Evolutionary conservation across 441 rosid species (phyloP), one percentile per base, ranked within the genome.

Genomic region (Gossypium laxum): DNA sequence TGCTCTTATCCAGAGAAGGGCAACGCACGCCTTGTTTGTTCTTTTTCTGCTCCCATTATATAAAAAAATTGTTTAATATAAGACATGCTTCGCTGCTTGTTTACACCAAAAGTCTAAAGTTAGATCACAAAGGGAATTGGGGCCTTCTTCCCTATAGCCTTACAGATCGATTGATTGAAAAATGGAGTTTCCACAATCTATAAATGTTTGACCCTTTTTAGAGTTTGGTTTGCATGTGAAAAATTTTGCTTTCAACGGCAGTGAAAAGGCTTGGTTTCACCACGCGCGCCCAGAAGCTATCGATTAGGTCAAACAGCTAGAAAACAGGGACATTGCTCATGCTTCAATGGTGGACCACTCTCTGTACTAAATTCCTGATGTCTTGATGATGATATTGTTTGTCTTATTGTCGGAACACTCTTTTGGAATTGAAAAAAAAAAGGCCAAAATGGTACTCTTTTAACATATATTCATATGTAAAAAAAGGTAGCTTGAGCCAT

Each of bases 281-380:
- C 52, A 47, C 52, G 52, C 52, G 43, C 21, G 55, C 55, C 59
- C 26, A 2, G 59, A 24, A 19, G n/a, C 58, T 19, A 54, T 54
- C 47, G 15, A 61, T 62, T 45, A 73, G 71, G 82, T 80, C 77
- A 75, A 79, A 75, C 51, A 73, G 75, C 74, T 70, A 75, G 21
- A 70, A 64, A 77, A 79, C 73, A 76, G 41, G 57, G 75, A 69
- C 10, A 21, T 14, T 58, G 72, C 69, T 77, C 21, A 65, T 75
- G 80, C 69, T 71, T 22, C 28, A 22, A 3, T 34, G 24, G 71
- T 1, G 84, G 84, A 81, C 86, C 81, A 75, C 72, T 30, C 8
- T 17, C 59, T 34, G 22, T 62, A 38, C 61, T 58, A 28, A 57
- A 62, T 34, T 75, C 66, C 75, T 32, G 24, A 72, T 77, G 76